phyloP scores from a whole-genome alignment of 2,329 filamentous ascomycete species.

The Pezicula radicicola region DNA sequence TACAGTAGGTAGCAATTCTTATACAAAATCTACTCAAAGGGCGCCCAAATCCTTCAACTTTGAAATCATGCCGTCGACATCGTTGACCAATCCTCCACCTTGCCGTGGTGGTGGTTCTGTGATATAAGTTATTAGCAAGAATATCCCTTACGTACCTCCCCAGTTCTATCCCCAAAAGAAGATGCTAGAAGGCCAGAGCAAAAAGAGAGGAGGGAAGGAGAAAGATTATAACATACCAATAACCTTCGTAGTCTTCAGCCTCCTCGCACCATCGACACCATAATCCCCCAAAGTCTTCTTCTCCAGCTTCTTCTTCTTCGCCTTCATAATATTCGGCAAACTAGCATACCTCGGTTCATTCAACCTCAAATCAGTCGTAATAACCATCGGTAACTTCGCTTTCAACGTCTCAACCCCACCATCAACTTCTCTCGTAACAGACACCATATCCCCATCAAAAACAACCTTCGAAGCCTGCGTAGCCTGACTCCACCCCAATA shows the following conservation, averaged over 20 bases:
- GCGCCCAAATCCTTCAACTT: slow-evolving; percentile 97
- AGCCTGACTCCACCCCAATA: slow-evolving; percentile 91
- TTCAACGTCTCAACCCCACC: slow-evolving; percentile 88
- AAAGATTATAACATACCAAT: slow-evolving; percentile 53
- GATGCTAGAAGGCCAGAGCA: no score
- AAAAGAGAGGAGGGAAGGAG: not conserved
- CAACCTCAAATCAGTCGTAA: slow-evolving; percentile 90
- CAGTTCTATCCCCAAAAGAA: no score
- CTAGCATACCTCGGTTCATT: slow-evolving; percentile 95
- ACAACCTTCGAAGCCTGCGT: slow-evolving; percentile 87
- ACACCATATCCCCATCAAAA: slow-evolving; percentile 65
- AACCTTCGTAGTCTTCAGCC: slow-evolving; percentile 89
- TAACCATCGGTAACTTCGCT: slow-evolving; percentile 84
- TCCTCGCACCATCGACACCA: slow-evolving; percentile 69
- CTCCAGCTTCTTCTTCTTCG: slow-evolving; percentile 98
- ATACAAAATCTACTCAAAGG: slow-evolving; percentile 44
- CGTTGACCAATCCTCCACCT: slow-evolving; percentile 94
- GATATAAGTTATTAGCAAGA: slow-evolving; percentile 11
- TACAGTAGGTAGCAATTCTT: no score
- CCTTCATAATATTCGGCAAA: slow-evolving; percentile 99
- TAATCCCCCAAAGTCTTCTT: slow-evolving; percentile 87
- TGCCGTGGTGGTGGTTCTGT: slow-evolving; percentile 81
- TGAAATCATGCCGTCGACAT: slow-evolving; percentile 89
- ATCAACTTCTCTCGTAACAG: slow-evolving; percentile 89
- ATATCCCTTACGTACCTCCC: no score